These are phyloP conservation scores for Nidula microcarpa DNA, from an alignment of 768 basidiomycete genomes.

Conservation along the genomic window DNA sequence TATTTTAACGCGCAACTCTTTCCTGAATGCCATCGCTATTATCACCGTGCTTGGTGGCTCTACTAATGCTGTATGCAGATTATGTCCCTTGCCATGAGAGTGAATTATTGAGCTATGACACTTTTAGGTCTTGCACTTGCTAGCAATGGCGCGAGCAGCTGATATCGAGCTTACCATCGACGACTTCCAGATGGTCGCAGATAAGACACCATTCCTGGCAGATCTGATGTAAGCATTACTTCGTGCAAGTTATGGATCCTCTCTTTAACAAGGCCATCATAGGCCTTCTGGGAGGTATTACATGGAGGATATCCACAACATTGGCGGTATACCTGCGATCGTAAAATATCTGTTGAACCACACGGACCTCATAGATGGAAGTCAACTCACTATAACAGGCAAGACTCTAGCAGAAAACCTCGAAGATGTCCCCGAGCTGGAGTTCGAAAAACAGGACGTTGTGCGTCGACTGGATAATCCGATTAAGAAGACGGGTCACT, in stretches of 20 bases:
- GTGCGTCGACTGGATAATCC: constrained; percentile 70
- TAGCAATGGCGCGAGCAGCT: constrained; percentile 83
- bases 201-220: constrained; percentile 82
- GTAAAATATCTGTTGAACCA: constrained; percentile 80
- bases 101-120: background rate
- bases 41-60: constrained; percentile 82
- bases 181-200: constrained; percentile 79
- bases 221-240: constrained; percentile 50
- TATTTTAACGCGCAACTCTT: constrained; percentile 46
- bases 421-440: constrained; percentile 67
- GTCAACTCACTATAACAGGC: constrained; percentile 86
- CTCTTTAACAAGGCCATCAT: background rate
- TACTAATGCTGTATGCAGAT: constrained; percentile 70
- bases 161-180: constrained; percentile 72
- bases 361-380: constrained; percentile 77
- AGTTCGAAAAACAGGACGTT: constrained; percentile 75
- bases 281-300: constrained; percentile 84
- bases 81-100: background rate
- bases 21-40: constrained; percentile 82
- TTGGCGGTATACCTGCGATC: constrained; percentile 82
- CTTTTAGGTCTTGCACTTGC: constrained; percentile 74
- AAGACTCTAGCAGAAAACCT: constrained; percentile 88
- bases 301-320: constrained; percentile 87
- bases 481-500: constrained; percentile 83
- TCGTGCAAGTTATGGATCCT: background rate